Base-by-base conservation (phyloP, 1,139 yeast species). In the Zygoascus hellenicus region DNA sequence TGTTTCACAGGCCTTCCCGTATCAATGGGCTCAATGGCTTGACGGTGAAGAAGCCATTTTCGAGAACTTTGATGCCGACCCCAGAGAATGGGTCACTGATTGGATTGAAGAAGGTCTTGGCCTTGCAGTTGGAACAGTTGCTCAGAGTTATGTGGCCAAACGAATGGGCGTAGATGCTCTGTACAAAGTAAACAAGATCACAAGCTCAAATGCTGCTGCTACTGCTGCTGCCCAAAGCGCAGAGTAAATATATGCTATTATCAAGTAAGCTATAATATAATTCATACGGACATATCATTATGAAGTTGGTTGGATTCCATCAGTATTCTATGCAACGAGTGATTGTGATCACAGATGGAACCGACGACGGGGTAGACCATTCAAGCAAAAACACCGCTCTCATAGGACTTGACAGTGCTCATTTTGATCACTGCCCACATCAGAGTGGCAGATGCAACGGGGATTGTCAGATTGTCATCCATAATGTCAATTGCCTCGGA, bases 381-480 rank as follows among this genome's bases (percentile, higher is more conserved):
- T 42, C 32, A 46, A 9, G 51, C 51, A 46, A 54, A 53, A 10
- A 53, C 50, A 11, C 44, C 45, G 1, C 54, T 47, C 22, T 54
- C 56, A 41, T 51, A 53, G 2, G 52, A 33, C 31, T 33, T 32
- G 17, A 41, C 37, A 13, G 46, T 48, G 10, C 45, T 39, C 32
- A 46, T 42, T 48, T 54, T 53, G 30, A 52, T 31, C 13, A 57
- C 53, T 1, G 43, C 47, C 57, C 58, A 58, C 52, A 89, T 70
- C 57, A 83, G 77, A 10, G 75, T 64, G 7, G 94, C 84, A 38
- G 95, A 81, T 43, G 89, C 64, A 0, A 87, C 88, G 2, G 98
- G 98, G 51, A 92, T 90, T 45, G 97, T 89, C 59, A 94, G 78
- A 64, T 92, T 92, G 63, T 92, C 99, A 65, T 92, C 98, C 54